Evolutionary conservation across 2,329 filamentous ascomycete genomes (phyloP), one percentile per base, ranked within the genome.

Genomic region (Hortaea sp.): DNA sequence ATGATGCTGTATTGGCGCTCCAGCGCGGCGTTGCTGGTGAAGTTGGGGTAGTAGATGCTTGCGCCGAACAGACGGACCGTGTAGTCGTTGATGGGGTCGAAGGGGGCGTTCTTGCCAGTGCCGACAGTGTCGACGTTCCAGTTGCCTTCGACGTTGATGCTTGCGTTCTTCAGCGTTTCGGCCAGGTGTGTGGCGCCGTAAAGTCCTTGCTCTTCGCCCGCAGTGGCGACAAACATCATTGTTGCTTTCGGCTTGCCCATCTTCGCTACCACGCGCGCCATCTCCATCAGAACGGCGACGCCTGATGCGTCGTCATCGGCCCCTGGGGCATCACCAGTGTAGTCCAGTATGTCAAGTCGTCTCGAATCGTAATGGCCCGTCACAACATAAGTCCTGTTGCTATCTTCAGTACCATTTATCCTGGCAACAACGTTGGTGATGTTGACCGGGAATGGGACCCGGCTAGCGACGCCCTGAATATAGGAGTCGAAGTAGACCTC

Each of bases 71-170:
- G 63, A n/a, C 76, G 73, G 50, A 79, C 68, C 5, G 73, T 75
- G 55, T 69, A 68, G 34, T 11, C 51, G 46, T 62, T 62, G 52
- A 61, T 59, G 5, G 59, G 52, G 7, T 46, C 48, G 43, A 59
- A 59, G 68, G 73, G 53, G 28, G 75, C 69, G 45, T 63, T 55
- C 39, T 51, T 53, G 31, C 59, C 57, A 5, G 57, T 74, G 32
- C 77, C 77, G 5, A 79, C 71, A 46, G 78, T 77, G 59, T 79
- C 76, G 62, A 75, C 73, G 52, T 73, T 79, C 45, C 76, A 69
- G 68, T 78, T 77, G 10, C 69, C 76, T 59, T 77, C 74, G 3
- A 79, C 73, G 54, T 78, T 73, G 6, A 70, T 69, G 41, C 65
- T 72, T 5, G 68, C 63, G 53, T 76, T 75, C 30, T 69, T 71